phyloP scores from a whole-genome alignment of 2,329 filamentous ascomycete species.

The Cytospora piceicola region DNA sequence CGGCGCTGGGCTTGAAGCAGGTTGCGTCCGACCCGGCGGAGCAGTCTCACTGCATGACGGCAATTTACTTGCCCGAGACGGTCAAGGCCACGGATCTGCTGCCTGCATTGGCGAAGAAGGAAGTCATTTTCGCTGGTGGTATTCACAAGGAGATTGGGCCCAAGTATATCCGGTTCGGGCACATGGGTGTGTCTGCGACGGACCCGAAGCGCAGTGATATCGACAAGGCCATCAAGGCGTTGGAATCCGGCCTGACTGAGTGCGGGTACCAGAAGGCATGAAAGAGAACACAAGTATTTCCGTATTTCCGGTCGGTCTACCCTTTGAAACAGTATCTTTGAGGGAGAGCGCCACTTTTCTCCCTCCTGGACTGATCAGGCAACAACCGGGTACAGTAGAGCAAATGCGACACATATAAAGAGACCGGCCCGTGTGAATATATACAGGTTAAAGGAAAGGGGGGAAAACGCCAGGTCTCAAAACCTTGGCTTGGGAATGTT shows the following conservation, averaged over 20 bases:
- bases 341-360: neutral
- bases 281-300: slow-evolving; percentile 10
- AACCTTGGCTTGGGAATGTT: no score
- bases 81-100: slow-evolving; percentile 81
- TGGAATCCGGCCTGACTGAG: slow-evolving; percentile 76
- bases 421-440: slow-evolving; percentile 14
- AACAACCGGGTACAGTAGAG: slow-evolving; percentile 13
- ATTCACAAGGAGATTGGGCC: slow-evolving; percentile 94
- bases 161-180: slow-evolving; percentile 93
- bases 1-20: slow-evolving; percentile 82
- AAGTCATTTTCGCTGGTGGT: slow-evolving; percentile 92
- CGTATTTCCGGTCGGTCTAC: neutral
- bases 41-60: slow-evolving; percentile 97
- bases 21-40: slow-evolving; percentile 83
- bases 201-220: slow-evolving; percentile 81
- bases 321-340: neutral
- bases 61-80: slow-evolving; percentile 89
- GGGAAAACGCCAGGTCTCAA: no score
- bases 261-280: slow-evolving; percentile 65
- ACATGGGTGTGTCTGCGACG: slow-evolving; percentile 93
- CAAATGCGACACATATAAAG: slow-evolving; percentile 11
- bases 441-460: neutral
- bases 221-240: slow-evolving; percentile 77
- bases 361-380: neutral
- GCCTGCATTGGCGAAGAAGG: slow-evolving; percentile 81